phyloP scores from a whole-genome alignment of 1,284 basidiomycete species.

The Ustilago shanxiensis region DNA sequence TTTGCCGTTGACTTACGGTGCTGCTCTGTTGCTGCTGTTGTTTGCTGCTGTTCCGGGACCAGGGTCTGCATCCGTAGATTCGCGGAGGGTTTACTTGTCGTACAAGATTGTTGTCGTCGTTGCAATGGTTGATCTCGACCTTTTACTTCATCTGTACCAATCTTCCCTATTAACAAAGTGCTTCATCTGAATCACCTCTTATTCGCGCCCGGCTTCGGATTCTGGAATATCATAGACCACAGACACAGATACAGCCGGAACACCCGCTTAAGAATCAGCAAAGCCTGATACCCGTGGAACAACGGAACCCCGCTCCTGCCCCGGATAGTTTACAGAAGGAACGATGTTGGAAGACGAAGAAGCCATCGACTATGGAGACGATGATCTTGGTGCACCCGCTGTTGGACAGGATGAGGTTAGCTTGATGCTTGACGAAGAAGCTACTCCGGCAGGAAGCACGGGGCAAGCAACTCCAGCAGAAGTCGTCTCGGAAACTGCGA shows the following conservation, averaged over 20 bases:
- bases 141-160: background rate
- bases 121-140: background rate
- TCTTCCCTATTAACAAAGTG: background rate
- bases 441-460: background rate
- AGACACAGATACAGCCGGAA: background rate
- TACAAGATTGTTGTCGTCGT: background rate
- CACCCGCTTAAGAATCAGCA: too few relatives aligned
- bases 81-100: background rate
- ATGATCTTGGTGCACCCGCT: slow-evolving; percentile 31
- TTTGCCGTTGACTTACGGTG: too few relatives aligned
- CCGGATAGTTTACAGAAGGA: background rate
- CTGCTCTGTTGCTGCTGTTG: background rate
- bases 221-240: background rate
- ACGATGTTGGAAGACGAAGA: slow-evolving; percentile 52
- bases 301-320: background rate
- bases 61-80: background rate
- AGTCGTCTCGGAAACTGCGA: background rate
- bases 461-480: background rate
- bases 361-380: slow-evolving; percentile 51
- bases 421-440: slow-evolving; percentile 29
- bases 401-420: slow-evolving; percentile 37
- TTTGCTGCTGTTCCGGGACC: background rate
- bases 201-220: too few relatives aligned
- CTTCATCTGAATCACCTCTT: background rate
- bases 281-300: background rate